phyloP scores from a whole-genome alignment of 1,284 basidiomycete species.

The Marasmius tenuissimus region DNA sequence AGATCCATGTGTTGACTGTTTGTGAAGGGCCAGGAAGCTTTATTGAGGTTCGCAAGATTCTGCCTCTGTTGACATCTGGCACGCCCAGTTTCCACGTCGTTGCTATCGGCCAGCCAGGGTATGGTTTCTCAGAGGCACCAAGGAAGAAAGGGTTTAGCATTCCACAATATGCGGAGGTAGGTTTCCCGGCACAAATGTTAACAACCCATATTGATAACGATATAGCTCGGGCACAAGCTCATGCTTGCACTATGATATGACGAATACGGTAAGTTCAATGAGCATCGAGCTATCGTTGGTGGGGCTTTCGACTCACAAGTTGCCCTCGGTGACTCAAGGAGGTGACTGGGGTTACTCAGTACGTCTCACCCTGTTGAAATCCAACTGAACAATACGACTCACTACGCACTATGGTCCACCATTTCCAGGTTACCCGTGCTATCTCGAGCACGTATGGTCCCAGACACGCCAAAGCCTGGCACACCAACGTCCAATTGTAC shows the following conservation, averaged over 20 bases:
- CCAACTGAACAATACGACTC: neutral
- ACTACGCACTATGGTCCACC: neutral
- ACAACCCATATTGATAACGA: neutral
- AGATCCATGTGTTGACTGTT: neutral
- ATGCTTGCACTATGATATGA: constrained; percentile 54
- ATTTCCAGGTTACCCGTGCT: constrained; percentile 36
- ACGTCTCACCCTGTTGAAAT: constrained; percentile 12
- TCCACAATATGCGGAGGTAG: constrained; percentile 41
- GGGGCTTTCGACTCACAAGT: constrained; percentile 19
- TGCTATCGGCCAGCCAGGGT: constrained; percentile 51
- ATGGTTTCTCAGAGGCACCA: constrained; percentile 49
- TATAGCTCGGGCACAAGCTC: constrained; percentile 45
- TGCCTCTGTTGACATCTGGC: constrained; percentile 47
- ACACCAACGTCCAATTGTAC: constrained; percentile 29
- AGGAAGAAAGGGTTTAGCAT: constrained; percentile 16
- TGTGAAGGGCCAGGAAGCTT: constrained; percentile 59
- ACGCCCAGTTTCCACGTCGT: constrained; percentile 61
- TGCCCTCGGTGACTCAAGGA: constrained; percentile 29
- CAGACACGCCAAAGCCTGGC: constrained; percentile 32
- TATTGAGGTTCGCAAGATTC: constrained; percentile 51
- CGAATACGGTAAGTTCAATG: constrained; percentile 32
- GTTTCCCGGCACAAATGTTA: neutral
- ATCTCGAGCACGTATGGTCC: constrained; percentile 41
- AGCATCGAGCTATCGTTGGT: constrained; percentile 27
- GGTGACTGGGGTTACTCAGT: constrained; percentile 53